Evolutionary conservation across 2,329 filamentous ascomycete species (phyloP).

Genomic region (Neocatenulostroma microsporum): DNA sequence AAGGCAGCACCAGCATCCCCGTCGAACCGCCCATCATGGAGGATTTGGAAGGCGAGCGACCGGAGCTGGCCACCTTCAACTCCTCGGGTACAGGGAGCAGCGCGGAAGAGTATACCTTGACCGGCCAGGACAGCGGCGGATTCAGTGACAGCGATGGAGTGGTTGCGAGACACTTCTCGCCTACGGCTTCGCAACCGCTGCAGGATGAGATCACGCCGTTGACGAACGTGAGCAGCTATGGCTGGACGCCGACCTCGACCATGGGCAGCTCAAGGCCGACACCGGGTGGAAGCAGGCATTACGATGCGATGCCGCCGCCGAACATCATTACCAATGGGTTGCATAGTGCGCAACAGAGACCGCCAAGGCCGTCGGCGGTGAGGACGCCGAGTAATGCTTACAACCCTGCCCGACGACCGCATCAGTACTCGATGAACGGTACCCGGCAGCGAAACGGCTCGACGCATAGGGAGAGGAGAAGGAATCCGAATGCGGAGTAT

Average conservation of each 20-base stretch:
- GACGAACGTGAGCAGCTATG: slow-evolving; percentile 23
- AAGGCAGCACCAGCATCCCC: not conserved
- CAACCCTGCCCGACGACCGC: slow-evolving; percentile 41
- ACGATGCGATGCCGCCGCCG: slow-evolving; percentile 14
- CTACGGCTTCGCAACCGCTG: slow-evolving; percentile 10
- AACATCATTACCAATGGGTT: slow-evolving; percentile 16
- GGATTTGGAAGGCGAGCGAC: slow-evolving; percentile 23
- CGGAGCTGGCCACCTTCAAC: slow-evolving; percentile 26
- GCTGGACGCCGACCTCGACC: slow-evolving; percentile 17
- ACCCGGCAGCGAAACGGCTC: slow-evolving; percentile 50
- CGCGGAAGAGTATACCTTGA: too few relatives aligned
- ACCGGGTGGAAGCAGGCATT: slow-evolving; percentile 6
- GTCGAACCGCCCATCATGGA: slow-evolving; percentile 12
- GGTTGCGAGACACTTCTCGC: slow-evolving; percentile 19
- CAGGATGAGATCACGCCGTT: slow-evolving; percentile 23
- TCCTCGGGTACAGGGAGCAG: slow-evolving; percentile 24
- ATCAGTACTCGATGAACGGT: slow-evolving; percentile 40
- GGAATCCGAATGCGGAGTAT: slow-evolving; percentile 65
- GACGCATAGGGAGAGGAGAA: slow-evolving; percentile 44
- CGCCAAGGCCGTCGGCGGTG: slow-evolving; percentile 34
- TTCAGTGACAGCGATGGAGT: slow-evolving; percentile 23
- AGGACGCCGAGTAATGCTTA: slow-evolving; percentile 45
- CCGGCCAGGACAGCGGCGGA: slow-evolving; percentile 10
- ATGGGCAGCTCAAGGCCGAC: not conserved
- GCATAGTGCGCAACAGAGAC: slow-evolving; percentile 17